Conservation (phyloP, 2,329 filamentous ascomycete genomes). For the Cercospora brassicicola region DNA sequence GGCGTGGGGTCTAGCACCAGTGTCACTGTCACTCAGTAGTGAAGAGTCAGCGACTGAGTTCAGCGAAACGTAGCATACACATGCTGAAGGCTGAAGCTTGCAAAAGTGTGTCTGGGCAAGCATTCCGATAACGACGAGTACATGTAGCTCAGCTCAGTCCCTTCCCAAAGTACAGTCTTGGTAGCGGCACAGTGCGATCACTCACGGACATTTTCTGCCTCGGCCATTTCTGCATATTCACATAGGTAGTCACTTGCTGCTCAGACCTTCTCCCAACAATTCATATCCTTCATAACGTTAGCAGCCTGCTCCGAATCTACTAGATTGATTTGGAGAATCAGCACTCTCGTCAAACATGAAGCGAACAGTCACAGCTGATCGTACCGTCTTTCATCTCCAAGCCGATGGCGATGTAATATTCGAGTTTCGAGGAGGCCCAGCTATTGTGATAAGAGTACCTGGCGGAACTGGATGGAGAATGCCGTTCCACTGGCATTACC, state of each 20-base stretch:
- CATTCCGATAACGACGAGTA: background rate
- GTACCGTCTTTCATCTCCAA: background rate
- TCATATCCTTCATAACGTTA: too few relatives aligned
- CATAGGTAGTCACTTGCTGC: background rate
- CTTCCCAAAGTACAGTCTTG: background rate
- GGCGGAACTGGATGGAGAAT: background rate
- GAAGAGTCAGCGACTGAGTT: background rate
- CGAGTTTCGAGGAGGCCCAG: background rate
- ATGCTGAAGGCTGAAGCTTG: background rate
- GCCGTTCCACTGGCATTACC: background rate
- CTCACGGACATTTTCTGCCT: background rate
- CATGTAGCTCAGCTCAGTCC: background rate
- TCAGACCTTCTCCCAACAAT: background rate
- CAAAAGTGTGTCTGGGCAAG: background rate
- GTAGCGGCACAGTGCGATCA: background rate
- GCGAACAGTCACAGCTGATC: background rate
- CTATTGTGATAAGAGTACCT: background rate
- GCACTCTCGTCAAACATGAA: background rate
- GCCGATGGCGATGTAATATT: background rate
- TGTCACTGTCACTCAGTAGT: background rate
- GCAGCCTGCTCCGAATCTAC: background rate
- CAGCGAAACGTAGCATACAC: background rate
- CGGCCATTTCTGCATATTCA: background rate
- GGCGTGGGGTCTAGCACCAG: background rate
- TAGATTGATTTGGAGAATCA: background rate